A percentile compares a stretch with the other conserved stretches of the same genome.
phyloP scores from a whole-genome alignment of 208 protist genomes.

The Phytomonas sp. region DNA sequence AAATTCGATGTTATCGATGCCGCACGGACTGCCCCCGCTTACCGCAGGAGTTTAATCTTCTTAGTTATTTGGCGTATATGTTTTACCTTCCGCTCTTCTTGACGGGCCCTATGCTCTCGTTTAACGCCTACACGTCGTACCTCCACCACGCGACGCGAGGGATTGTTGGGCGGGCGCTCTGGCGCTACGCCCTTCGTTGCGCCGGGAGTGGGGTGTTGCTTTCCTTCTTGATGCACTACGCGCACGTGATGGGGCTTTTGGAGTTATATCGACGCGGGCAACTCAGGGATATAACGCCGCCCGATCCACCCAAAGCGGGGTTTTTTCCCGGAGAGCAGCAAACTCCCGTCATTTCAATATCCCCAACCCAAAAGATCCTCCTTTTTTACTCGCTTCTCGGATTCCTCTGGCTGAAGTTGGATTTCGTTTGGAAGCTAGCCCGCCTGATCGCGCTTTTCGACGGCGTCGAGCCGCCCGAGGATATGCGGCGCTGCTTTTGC shows the following conservation, averaged over 20 bases:
- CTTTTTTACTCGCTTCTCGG: slow-evolving; percentile 44
- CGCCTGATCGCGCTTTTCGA: slow-evolving; percentile 73
- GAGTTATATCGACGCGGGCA: background rate
- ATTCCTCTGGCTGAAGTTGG: slow-evolving; percentile 91
- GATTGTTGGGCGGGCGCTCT: slow-evolving; percentile 10
- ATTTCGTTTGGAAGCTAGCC: slow-evolving; percentile 88
- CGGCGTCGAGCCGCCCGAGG: slow-evolving; percentile 81
- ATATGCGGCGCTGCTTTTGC: slow-evolving; percentile 85
- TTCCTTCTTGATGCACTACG: slow-evolving; percentile 39
- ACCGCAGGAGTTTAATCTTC: slow-evolving; percentile 45
- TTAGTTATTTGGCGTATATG: slow-evolving; percentile 67
- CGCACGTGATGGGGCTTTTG: slow-evolving; percentile 37
- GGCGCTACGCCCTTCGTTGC: slow-evolving; percentile 30
- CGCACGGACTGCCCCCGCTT: slow-evolving; percentile 30
- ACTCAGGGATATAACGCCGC: no score
- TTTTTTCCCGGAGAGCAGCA: no score
- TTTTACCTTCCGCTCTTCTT: slow-evolving; percentile 85
- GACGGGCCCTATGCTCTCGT: slow-evolving; percentile 77
- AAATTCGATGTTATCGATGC: slow-evolving; percentile 36
- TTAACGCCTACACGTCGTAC: slow-evolving; percentile 84
- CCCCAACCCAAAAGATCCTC: slow-evolving; percentile 10
- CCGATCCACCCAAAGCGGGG: no score
- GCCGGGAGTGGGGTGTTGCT: slow-evolving; percentile 23
- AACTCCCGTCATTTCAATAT: slow-evolving; percentile 1
- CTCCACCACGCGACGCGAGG: slow-evolving; percentile 32